Percentiles rank a stretch among this genome's conserved stretches.
phyloP scores from a whole-genome alignment of 228 moss, liverwort and hornwort species.

The Sphagnum fallax region DNA sequence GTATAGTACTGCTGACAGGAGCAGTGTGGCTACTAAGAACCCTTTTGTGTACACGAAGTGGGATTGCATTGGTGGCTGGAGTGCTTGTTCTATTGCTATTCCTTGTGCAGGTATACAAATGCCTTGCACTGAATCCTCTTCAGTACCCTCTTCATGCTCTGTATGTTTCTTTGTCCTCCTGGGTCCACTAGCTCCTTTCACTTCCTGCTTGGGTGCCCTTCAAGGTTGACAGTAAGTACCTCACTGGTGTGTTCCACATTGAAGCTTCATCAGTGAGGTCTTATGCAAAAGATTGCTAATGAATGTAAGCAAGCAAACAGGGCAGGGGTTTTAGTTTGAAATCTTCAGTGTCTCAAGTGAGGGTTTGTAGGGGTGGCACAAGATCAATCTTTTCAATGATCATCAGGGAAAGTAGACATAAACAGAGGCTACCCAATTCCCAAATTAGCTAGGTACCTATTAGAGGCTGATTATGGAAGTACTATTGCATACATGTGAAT shows the following conservation, averaged over 20 bases:
- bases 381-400: no score
- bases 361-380: no score
- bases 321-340: no score
- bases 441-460: no score
- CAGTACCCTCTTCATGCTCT: not conserved
- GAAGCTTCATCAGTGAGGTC: not conserved
- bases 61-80: slow-evolving; percentile 62
- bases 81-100: slow-evolving; percentile 41
- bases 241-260: not conserved
- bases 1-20: slow-evolving; percentile 33
- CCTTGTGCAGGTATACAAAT: slow-evolving; percentile 27
- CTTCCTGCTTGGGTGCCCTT: not conserved
- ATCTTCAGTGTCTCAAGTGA: no score
- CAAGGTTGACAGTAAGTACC: slow-evolving; percentile 3
- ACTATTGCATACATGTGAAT: no score
- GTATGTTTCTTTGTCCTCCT: not conserved
- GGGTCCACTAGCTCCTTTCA: not conserved
- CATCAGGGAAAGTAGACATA: no score
- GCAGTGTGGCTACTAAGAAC: slow-evolving; percentile 66
- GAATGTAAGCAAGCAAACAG: no score
- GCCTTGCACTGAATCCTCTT: not conserved
- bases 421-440: no score
- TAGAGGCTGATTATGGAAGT: no score
- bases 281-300: slow-evolving; percentile 2
- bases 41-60: slow-evolving; percentile 61